Evolutionary conservation across 2,329 filamentous ascomycete species (phyloP).

Genomic region (Botryotinia narcissicola): DNA sequence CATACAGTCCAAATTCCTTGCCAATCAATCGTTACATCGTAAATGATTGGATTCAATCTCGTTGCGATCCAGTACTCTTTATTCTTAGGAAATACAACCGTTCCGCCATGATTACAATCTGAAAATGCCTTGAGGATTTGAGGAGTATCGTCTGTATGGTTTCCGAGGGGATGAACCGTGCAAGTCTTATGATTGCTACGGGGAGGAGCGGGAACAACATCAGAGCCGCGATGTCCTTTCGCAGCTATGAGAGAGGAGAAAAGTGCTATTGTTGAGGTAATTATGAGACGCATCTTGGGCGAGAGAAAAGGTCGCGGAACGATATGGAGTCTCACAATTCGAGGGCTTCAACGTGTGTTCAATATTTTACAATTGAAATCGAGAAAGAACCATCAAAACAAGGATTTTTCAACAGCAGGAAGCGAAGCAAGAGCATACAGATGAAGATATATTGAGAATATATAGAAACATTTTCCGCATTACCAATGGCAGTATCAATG

Average conservation of each 20-base stretch:
- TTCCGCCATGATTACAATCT: conserved; percentile 48
- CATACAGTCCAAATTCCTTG: conserved; percentile 49
- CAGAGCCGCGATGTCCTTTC: not conserved
- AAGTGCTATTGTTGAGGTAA: not conserved
- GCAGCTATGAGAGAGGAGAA: conserved; percentile 3
- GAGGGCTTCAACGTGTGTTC: not conserved
- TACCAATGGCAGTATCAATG: not conserved
- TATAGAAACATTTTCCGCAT: not conserved
- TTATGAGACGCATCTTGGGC: conserved; percentile 6
- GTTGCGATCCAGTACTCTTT: conserved; percentile 51
- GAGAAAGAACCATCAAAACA: not conserved
- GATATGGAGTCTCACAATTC: not conserved
- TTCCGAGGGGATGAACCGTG: conserved; percentile 42
- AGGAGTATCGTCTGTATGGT: conserved; percentile 49
- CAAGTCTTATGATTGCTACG: conserved; percentile 33
- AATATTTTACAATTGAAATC: not conserved
- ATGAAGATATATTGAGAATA: conserved; percentile 1
- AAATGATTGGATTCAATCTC: conserved; percentile 49
- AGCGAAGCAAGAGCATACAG: not conserved
- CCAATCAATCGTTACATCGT: conserved; percentile 53
- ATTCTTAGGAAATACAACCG: conserved; percentile 49
- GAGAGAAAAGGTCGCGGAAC: not conserved
- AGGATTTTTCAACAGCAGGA: not conserved
- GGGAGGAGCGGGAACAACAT: conserved; percentile 15
- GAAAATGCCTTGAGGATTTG: conserved; percentile 51